These are phyloP conservation scores for Thermochaetoides thermophila DNA, from an alignment of 495 filamentous ascomycete species.

Conservation along the genomic window DNA sequence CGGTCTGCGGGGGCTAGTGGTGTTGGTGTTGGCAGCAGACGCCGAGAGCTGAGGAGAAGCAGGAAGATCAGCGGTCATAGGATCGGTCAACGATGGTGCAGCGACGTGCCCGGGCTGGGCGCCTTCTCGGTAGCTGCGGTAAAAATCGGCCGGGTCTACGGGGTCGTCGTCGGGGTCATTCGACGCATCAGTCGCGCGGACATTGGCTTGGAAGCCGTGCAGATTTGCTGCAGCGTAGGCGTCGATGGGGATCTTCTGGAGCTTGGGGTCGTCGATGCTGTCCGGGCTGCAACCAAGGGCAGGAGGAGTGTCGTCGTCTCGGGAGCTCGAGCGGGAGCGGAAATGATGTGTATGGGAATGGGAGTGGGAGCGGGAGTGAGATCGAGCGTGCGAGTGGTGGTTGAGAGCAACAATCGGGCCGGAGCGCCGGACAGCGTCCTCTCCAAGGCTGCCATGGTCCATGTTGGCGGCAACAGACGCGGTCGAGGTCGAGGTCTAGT, in stretches of 20 bases:
- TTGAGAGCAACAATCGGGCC: conserved; percentile 14
- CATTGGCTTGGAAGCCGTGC: conserved; percentile 23
- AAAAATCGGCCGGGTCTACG: conserved; percentile 38
- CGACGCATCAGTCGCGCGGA: conserved; percentile 19
- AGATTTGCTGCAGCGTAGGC: conserved; percentile 26
- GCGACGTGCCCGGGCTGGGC: conserved; percentile 17
- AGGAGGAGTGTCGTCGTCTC: too few species aligned
- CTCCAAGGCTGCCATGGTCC: conserved; percentile 21
- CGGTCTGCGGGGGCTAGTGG: conserved; percentile 18
- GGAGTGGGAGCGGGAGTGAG: conserved; percentile 2
- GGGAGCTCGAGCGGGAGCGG: conserved; percentile 7
- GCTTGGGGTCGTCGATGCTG: conserved; percentile 8
- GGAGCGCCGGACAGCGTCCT: conserved; percentile 16
- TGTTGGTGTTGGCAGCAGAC: too few species aligned
- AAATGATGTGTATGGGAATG: conserved; percentile 4
- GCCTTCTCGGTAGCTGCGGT: conserved; percentile 30
- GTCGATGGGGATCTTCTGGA: conserved; percentile 10
- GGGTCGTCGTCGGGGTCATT: conserved; percentile 22
- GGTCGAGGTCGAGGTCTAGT: too few species aligned
- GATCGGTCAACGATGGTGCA: conserved; percentile 11
- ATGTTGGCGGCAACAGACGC: conserved; percentile 18
- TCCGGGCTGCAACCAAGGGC: too few species aligned
- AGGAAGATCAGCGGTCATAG: conserved; percentile 19
- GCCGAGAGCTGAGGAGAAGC: too few species aligned
- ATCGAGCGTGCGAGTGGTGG: conserved; percentile 4